Evolutionary conservation across 75 land plant genomes (phyloP).

Genomic region (Picea sitchensis): DNA sequence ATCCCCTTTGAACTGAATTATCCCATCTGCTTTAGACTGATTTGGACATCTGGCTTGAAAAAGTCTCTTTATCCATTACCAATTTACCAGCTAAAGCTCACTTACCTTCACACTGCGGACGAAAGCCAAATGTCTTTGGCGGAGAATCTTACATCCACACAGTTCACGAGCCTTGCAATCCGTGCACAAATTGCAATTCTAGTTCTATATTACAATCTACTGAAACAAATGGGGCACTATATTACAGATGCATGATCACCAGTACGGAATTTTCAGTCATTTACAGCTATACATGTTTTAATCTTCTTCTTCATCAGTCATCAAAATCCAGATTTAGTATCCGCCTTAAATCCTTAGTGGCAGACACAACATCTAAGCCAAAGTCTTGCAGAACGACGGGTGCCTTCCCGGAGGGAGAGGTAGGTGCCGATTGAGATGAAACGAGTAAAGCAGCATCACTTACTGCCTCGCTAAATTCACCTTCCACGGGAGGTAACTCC

Average conservation of each 20-base stretch:
- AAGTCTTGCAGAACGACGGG: background rate
- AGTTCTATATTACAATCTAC: background rate
- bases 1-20: background rate
- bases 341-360: constrained; percentile 50
- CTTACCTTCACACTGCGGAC: background rate
- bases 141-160: background rate
- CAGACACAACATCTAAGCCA: constrained; percentile 20
- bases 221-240: background rate
- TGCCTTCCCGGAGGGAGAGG: constrained; percentile 44
- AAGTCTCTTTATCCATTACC: background rate
- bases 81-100: no score
- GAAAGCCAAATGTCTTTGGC: background rate
- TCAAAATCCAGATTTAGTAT: constrained; percentile 56
- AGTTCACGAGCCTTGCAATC: background rate
- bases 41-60: background rate
- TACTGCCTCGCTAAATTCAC: constrained; percentile 6
- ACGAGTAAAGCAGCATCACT: background rate
- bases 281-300: background rate
- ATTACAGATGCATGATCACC: constrained; percentile 1
- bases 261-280: background rate
- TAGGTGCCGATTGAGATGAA: constrained; percentile 48
- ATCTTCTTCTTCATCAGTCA: background rate
- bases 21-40: background rate
- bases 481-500: constrained; percentile 24
- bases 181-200: constrained; percentile 1